phyloP scores from a whole-genome alignment of 1,284 basidiomycete species.

The Ustilago lituana region DNA sequence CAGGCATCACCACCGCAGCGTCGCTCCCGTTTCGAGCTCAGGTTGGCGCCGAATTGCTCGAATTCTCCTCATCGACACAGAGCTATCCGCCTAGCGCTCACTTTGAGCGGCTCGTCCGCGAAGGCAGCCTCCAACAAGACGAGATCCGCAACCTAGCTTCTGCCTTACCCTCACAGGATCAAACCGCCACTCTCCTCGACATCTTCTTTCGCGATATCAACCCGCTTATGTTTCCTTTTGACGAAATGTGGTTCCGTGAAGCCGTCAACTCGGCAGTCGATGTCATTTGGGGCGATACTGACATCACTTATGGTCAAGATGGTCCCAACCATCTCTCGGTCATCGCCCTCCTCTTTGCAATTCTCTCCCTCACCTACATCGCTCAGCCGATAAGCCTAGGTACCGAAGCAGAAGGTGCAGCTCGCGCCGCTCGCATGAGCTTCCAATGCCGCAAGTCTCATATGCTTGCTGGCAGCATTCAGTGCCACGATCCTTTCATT shows the following conservation, averaged over 20 bases:
- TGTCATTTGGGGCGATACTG: conserved; percentile 16
- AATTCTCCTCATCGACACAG: conserved; percentile 22
- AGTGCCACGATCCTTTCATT: conserved; percentile 17
- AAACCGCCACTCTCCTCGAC: conserved; percentile 11
- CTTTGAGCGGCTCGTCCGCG: conserved; percentile 22
- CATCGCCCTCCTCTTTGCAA: conserved; percentile 11
- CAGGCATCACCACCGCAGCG: conserved; percentile 20
- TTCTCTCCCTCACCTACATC: conserved; percentile 14
- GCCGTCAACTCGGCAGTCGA: conserved; percentile 19
- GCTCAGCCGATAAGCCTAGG: conserved; percentile 12
- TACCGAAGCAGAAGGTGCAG: conserved; percentile 6
- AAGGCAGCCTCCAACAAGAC: conserved; percentile 6
- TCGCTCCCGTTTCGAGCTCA: conserved; percentile 23
- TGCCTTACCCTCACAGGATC: conserved; percentile 6
- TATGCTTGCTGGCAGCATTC: conserved; percentile 16
- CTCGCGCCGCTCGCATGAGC: conserved; percentile 10
- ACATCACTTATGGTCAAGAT: conserved; percentile 10
- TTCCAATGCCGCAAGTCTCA: conserved; percentile 3
- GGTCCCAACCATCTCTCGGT: conserved; percentile 22
- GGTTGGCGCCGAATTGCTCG: conserved; percentile 18
- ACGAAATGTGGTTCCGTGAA: conserved; percentile 32
- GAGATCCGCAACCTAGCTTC: conserved; percentile 13
- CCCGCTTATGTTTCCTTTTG: conserved; percentile 30
- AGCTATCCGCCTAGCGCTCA: conserved; percentile 27
- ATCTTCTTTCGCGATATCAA: conserved; percentile 40